These are phyloP conservation scores for Ceratocystis alfenasii DNA, from an alignment of 2,329 filamentous ascomycete species.

Conservation along the genomic window DNA sequence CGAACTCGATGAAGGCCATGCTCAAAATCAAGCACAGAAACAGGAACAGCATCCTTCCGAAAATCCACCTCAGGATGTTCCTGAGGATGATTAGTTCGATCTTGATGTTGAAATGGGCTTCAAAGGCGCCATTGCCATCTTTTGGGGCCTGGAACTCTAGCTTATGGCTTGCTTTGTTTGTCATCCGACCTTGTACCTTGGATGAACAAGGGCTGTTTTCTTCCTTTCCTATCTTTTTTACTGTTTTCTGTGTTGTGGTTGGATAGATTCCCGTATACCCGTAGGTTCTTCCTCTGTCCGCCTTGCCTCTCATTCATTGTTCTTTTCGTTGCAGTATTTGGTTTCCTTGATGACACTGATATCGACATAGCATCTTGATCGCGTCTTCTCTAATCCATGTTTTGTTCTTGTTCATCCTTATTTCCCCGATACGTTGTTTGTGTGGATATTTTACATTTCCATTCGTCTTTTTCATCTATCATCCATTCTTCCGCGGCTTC, in stretches of 20 bases:
- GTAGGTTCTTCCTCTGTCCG: conserved; percentile 3
- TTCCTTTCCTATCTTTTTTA: conserved; percentile 6
- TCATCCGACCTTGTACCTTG: neutral
- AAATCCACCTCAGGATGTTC: conserved; percentile 25
- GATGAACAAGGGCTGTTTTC: neutral
- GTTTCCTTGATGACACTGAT: conserved; percentile 10
- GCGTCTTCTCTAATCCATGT: neutral
- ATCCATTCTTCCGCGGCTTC: neutral
- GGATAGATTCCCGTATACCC: conserved; percentile 11
- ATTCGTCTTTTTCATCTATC: conserved; percentile 3
- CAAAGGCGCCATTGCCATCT: conserved; percentile 28
- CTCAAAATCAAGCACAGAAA: neutral
- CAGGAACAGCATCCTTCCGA: conserved; percentile 10
- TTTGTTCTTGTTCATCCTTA: conserved; percentile 2
- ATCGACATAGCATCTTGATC: conserved; percentile 13
- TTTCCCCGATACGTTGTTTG: too few relatives aligned
- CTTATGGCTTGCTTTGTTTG: neutral
- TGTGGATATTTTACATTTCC: too few relatives aligned
- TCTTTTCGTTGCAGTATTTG: conserved; percentile 11
- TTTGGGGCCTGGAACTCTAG: conserved; percentile 27
- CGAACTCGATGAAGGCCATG: neutral
- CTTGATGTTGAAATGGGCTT: conserved; percentile 24
- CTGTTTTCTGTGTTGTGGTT: conserved; percentile 6
- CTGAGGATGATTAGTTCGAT: conserved; percentile 9
- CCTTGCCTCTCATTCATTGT: neutral